Conservation (phyloP, 2,329 filamentous ascomycete genomes). For the Xylaria hypoxylon region DNA sequence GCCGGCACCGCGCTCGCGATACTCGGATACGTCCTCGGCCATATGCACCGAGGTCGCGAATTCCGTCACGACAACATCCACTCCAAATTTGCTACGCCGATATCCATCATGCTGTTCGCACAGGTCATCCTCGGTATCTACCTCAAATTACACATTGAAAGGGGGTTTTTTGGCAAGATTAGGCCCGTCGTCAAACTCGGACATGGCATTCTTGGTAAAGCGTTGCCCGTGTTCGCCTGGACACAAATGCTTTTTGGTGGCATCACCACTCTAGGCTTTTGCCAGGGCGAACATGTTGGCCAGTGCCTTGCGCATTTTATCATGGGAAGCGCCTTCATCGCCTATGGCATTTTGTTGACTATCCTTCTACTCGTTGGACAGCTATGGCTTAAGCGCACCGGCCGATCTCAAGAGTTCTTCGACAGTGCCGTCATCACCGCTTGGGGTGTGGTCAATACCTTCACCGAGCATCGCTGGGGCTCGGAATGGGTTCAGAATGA, state of each 20-base stretch:
- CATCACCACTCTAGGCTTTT: conserved; percentile 92
- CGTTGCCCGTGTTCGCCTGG: conserved; percentile 89
- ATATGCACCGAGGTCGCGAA: conserved; percentile 88
- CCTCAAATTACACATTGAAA: conserved; percentile 88
- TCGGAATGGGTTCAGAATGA: conserved; percentile 90
- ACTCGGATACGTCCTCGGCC: conserved; percentile 89
- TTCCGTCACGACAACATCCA: conserved; percentile 83
- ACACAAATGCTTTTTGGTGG: conserved; percentile 96
- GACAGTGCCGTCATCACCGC: conserved; percentile 90
- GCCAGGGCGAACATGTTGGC: conserved; percentile 87
- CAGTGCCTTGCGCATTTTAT: conserved; percentile 98
- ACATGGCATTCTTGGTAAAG: conserved; percentile 87
- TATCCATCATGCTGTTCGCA: conserved; percentile 81
- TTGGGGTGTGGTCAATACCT: conserved; percentile 98
- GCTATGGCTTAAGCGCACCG: conserved; percentile 82
- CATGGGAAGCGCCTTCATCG: conserved; percentile 97
- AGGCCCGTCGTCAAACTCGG: conserved; percentile 76
- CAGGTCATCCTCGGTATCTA: conserved; percentile 88
- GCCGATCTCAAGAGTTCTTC: conserved; percentile 95
- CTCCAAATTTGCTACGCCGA: conserved; percentile 78
- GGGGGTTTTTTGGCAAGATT: conserved; percentile 82
- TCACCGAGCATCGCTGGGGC: conserved; percentile 97
- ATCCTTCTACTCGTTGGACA: conserved; percentile 91
- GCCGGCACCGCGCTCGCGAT: conserved; percentile 80
- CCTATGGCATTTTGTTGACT: conserved; percentile 87